Evolutionary conservation across 805 yeast genomes (phyloP).

Genomic region (Wickerhamiella parazyma): DNA sequence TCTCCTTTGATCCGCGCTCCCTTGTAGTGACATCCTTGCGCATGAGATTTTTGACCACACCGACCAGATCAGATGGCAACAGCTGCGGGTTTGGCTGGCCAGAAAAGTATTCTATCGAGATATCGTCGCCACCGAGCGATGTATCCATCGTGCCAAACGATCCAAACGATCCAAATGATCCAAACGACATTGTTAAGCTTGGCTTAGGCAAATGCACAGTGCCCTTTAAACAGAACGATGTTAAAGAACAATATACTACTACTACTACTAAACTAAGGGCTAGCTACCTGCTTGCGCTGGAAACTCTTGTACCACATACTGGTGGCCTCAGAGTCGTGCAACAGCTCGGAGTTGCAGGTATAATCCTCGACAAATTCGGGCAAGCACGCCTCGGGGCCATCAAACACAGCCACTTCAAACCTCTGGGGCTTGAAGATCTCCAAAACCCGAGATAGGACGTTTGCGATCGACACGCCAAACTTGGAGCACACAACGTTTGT

Average conservation of each 20-base stretch:
- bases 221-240: no score
- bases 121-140: constrained; percentile 17
- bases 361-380: constrained; percentile 11
- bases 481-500: constrained; percentile 52
- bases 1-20: constrained; percentile 59
- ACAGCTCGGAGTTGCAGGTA: constrained; percentile 14
- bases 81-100: constrained; percentile 61
- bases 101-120: constrained; percentile 60
- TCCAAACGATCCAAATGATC: neutral
- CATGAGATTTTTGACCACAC: constrained; percentile 60
- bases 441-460: constrained; percentile 48
- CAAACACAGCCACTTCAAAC: constrained; percentile 42
- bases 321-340: constrained; percentile 13
- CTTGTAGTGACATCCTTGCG: constrained; percentile 77
- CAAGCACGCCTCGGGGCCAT: constrained; percentile 13
- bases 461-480: constrained; percentile 32
- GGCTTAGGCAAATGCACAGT: no score
- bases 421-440: constrained; percentile 58
- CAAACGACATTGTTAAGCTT: neutral
- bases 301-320: constrained; percentile 10
- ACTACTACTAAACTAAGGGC: neutral
- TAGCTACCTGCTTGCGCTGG: neutral
- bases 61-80: constrained; percentile 34
- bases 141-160: neutral
- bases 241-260: neutral